Base-by-base conservation (phyloP, 495 filamentous ascomycete species). In the Daldinia decipiens region DNA sequence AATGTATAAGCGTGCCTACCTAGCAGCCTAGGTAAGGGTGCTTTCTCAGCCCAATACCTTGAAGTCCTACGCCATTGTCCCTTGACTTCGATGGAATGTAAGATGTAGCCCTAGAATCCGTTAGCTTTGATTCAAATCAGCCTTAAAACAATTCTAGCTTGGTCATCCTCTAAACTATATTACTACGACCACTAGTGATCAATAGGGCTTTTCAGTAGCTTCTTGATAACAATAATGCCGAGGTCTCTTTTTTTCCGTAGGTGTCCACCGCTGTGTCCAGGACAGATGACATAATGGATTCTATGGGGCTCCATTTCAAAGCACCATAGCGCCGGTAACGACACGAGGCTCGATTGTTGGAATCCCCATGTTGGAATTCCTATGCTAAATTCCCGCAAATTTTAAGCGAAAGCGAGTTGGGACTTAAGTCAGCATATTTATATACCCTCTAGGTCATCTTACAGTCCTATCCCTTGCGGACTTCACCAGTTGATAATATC, bases 111-210 rank as follows among this genome's bases (percentile, higher is more conserved):
- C 15, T 60, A 55, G 15, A 38, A 45, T 51, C 7, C 52, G 11
- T 50, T 68, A 68, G 57, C 19, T 58, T 62, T 12, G 54, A 36
- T 47, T 59, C 56, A 60, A 53, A 38, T 45, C 47, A 67, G 56
- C 57, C 47, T 62, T 62, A 56, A 68, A 61, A 45, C 21, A n/a
- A 27, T 43, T 45, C 24, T 12, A 29, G 38, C 38, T 15, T 36
- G 12, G 40, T 1, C 39, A 34, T 21, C 26, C 29, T 58, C 29
- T 24, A 1, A 17, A 11, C 5, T 50, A 29, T 19, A 32, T 65
- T 57, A 57, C 62, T 65, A 36, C 36, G 39, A 57, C 26, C 13
- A 50, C 19, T 56, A 51, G 36, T 53, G 50, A 27, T 53, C 12
- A 31, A 12, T 53, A 31, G 50, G 24, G 29, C 50, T 27, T 53